phyloP scores from a whole-genome alignment of 352 stramenopile genomes.

The Ophiocytium majus region DNA sequence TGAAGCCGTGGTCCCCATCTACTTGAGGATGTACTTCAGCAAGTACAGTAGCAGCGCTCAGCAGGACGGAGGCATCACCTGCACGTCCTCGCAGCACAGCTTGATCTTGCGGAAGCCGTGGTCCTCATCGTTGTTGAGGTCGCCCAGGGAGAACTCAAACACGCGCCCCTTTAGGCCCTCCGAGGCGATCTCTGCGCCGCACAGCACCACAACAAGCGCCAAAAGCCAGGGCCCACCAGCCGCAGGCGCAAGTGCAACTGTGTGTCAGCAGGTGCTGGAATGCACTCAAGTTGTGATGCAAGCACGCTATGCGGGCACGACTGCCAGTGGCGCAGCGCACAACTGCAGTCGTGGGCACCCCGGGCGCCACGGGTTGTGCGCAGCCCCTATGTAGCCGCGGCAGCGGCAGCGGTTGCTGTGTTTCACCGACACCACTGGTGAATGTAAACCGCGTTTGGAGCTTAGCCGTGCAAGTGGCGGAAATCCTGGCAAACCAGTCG shows the following conservation, averaged over 20 bases:
- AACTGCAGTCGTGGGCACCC: no score
- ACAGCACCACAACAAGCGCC: background rate
- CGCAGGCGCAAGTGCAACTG: background rate
- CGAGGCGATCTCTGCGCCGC: slow-evolving; percentile 84
- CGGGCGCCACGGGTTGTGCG: no score
- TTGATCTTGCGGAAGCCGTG: slow-evolving; percentile 95
- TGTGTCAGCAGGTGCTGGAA: no score
- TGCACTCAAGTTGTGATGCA: no score
- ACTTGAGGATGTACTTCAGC: slow-evolving; percentile 99
- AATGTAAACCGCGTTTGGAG: no score
- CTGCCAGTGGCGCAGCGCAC: background rate
- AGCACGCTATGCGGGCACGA: background rate
- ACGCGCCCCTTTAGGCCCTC: slow-evolving; percentile 97
- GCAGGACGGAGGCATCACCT: no score
- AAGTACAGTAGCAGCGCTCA: no score
- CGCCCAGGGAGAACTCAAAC: slow-evolving; percentile 96
- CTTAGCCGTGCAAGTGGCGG: no score
- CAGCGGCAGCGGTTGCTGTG: no score
- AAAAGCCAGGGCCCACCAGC: background rate
- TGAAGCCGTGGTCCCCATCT: slow-evolving; percentile 89
- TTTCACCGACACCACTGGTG: no score
- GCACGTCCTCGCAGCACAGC: slow-evolving; percentile 96
- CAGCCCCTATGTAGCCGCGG: no score
- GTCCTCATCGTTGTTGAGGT: slow-evolving; percentile 98
- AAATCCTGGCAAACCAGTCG: no score